Percentiles rank a stretch among this genome's conserved stretches.
phyloP scores from a whole-genome alignment of 2,329 filamentous ascomycete species.

The Emmonsiellopsis sp. region DNA sequence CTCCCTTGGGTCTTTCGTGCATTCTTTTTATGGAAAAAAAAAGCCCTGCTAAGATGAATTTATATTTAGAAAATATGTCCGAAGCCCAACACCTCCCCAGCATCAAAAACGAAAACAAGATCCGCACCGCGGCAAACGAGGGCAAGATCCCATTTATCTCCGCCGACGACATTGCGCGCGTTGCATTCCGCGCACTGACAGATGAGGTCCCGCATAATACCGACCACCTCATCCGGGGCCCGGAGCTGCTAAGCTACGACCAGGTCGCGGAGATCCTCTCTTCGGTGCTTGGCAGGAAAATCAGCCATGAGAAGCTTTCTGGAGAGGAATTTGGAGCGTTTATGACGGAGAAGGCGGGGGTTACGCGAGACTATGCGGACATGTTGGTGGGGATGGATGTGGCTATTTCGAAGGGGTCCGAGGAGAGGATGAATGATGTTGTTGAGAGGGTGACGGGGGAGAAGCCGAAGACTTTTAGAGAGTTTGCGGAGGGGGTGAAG shows the following conservation, averaged over 20 bases:
- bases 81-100: slow-evolving; percentile 20
- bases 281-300: slow-evolving; percentile 22
- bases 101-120: slow-evolving; percentile 31
- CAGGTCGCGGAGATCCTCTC: slow-evolving; percentile 28
- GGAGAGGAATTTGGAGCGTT: slow-evolving; percentile 11
- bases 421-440: slow-evolving; percentile 27
- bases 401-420: slow-evolving; percentile 24
- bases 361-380: slow-evolving; percentile 24
- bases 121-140: slow-evolving; percentile 35
- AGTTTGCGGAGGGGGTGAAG: slow-evolving; percentile 7
- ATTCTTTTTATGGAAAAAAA: neutral
- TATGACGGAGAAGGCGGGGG: slow-evolving; percentile 12
- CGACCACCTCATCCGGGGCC: slow-evolving; percentile 25
- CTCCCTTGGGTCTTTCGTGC: neutral
- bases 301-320: slow-evolving; percentile 27
- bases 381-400: slow-evolving; percentile 22
- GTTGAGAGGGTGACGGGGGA: slow-evolving; percentile 26
- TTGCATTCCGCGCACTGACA: slow-evolving; percentile 10
- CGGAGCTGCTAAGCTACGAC: slow-evolving; percentile 27
- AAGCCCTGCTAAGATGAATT: neutral
- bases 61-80: slow-evolving; percentile 35
- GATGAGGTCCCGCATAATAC: slow-evolving; percentile 9
- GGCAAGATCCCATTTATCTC: slow-evolving; percentile 17
- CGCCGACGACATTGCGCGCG: slow-evolving; percentile 10
- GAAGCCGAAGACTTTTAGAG: slow-evolving; percentile 20